Evolutionary conservation across 495 filamentous ascomycete species (phyloP), one percentile per base, ranked within the genome.

Genomic region (Xeromyces bisporus): DNA sequence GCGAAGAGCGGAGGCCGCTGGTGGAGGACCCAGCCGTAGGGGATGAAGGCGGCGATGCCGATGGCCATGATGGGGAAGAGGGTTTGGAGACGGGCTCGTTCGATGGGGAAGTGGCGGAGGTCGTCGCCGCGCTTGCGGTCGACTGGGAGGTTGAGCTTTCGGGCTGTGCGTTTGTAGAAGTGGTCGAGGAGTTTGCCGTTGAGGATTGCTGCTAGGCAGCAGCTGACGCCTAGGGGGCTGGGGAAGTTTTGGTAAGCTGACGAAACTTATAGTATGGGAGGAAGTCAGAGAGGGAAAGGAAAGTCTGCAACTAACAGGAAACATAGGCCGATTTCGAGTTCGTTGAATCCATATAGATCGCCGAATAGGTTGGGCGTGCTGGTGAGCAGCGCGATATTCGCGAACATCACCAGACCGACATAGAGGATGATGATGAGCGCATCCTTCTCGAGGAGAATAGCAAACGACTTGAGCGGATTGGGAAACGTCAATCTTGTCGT

Each of bases 361-460:
- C 56, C 47, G 36, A 80, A 75, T n/a, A 71, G 56, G 20, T 65
- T 64, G 0, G 71, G 64, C n/a, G 73, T 41, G 6, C 67, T 73
- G 9, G 49, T 52, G 25, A 65, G 50, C 16, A 59, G 43, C 6
- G 61, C 53, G 13, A 62, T 53, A 26, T 23, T 71, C 54, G 16
- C 59, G 56, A 36, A 77, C 58, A 45, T 65, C 59, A 75, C 46
- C 3, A 80, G 36, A 11, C 60, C 58, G 32, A 67, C 64, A 35
- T 60, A 71, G 10, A 57, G 43, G 5, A 79, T 65, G 12, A 81
- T 47, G 15, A 76, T 48, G 6, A 58, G 57, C 11, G 69, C 66
- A 42, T 83, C 75, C 39, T 75, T 75, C 36, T 83, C 58, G 15
- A 67, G 41, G 9, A 79, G 47, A n/a, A 80, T 65, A 13, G 53